These are phyloP conservation scores for Russula sp. DNA, from an alignment of 768 basidiomycete species.

Conservation along the genomic window DNA sequence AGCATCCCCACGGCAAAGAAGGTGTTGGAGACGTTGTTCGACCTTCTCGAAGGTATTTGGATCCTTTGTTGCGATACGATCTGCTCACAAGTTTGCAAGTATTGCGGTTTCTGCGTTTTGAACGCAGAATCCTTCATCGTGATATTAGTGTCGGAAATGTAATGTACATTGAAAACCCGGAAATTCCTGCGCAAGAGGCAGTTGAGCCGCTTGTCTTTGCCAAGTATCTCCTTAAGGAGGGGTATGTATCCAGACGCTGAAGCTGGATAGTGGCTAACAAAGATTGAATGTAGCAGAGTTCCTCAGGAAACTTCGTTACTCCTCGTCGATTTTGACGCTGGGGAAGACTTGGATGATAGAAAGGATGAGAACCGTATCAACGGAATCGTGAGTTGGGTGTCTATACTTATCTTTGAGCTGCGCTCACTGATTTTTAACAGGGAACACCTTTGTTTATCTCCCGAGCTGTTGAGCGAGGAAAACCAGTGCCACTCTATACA, in stretches of 20 bases:
- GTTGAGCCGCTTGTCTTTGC: background rate
- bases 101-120: background rate
- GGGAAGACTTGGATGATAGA: background rate
- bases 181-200: background rate
- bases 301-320: background rate
- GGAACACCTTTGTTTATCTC: background rate
- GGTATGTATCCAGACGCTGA: background rate
- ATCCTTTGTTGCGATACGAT: conserved; percentile 1
- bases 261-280: background rate
- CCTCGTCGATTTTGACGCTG: background rate
- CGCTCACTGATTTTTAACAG: background rate
- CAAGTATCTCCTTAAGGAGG: background rate
- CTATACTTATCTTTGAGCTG: background rate
- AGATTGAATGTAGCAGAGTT: background rate
- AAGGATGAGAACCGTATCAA: background rate
- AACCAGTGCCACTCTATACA: background rate
- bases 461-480: background rate
- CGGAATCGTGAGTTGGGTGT: background rate
- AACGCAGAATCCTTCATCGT: background rate
- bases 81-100: conserved; percentile 8
- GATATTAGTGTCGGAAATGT: background rate
- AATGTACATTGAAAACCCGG: background rate
- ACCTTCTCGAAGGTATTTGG: conserved; percentile 6
- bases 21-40: conserved; percentile 3
- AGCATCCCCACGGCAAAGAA: background rate